phyloP scores from a whole-genome alignment of 2,329 filamentous ascomycete species.

The Teratosphaeria nubilosa region DNA sequence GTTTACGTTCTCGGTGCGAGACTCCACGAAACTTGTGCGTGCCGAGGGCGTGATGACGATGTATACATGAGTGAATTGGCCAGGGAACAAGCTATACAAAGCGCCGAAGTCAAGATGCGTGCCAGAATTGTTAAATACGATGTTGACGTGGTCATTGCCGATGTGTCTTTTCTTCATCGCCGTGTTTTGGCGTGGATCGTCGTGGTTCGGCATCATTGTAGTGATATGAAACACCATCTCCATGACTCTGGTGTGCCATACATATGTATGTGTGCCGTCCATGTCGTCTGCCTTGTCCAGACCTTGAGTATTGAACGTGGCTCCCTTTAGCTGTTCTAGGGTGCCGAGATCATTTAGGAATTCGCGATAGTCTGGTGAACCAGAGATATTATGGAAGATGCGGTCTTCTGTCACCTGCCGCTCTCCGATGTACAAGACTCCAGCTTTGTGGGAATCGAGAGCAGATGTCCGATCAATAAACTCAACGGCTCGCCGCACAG shows the following conservation, averaged over 20 bases:
- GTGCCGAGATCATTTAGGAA: slow-evolving; percentile 78
- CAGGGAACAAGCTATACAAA: slow-evolving; percentile 51
- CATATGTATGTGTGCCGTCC: slow-evolving; percentile 82
- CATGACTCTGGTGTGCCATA: slow-evolving; percentile 89
- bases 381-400: slow-evolving; percentile 76
- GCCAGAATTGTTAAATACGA: slow-evolving; percentile 97
- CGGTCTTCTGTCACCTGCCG: slow-evolving; percentile 73
- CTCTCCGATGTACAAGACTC: slow-evolving; percentile 85
- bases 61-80: slow-evolving; percentile 92
- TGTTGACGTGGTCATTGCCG: slow-evolving; percentile 95
- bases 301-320: slow-evolving; percentile 86
- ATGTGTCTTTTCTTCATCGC: slow-evolving; percentile 82
- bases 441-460: slow-evolving; percentile 90
- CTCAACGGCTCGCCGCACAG: slow-evolving; percentile 60
- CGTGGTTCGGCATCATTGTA: slow-evolving; percentile 93
- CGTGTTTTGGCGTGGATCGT: slow-evolving; percentile 52
- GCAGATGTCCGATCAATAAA: slow-evolving; percentile 80
- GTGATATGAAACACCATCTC: slow-evolving; percentile 94
- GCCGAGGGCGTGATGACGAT: slow-evolving; percentile 91
- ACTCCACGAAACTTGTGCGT: slow-evolving; percentile 62
- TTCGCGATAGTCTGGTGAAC: slow-evolving; percentile 77
- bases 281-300: slow-evolving; percentile 66
- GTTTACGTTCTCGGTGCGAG: slow-evolving; percentile 39
- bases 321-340: slow-evolving; percentile 67
- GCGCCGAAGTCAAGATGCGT: slow-evolving; percentile 75